Conservation (phyloP, 768 basidiomycete genomes). For the Clathrus columnatus region DNA sequence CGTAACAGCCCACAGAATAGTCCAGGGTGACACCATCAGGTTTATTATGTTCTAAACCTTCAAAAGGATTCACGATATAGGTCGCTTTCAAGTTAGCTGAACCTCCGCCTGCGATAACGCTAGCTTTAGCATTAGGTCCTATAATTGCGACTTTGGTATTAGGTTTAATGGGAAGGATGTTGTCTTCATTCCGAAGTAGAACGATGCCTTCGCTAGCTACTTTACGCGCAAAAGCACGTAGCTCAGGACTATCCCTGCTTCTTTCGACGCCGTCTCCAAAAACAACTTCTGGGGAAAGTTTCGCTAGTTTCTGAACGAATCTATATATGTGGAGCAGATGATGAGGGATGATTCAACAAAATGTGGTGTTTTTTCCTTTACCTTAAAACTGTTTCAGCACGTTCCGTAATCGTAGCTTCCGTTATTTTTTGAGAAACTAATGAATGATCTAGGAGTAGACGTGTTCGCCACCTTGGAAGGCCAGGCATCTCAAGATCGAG, state of each 20-base stretch:
- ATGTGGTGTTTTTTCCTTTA: conserved; percentile 14
- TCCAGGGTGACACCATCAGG: conserved; percentile 41
- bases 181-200: conserved; percentile 51
- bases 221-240: conserved; percentile 46
- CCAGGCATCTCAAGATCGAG: conserved; percentile 60
- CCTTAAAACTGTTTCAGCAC: conserved; percentile 27
- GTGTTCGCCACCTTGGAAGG: conserved; percentile 32
- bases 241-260: conserved; percentile 48
- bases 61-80: conserved; percentile 69
- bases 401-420: conserved; percentile 37
- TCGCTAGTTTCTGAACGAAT: conserved; percentile 62
- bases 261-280: conserved; percentile 62
- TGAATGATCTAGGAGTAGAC: conserved; percentile 29
- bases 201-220: conserved; percentile 58
- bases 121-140: conserved; percentile 58
- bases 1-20: conserved; percentile 58
- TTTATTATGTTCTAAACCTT: conserved; percentile 47
- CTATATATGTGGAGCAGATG: conserved; percentile 24
- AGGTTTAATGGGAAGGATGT: conserved; percentile 44
- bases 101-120: conserved; percentile 68
- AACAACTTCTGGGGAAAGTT: conserved; percentile 56
- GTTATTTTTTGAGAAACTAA: conserved; percentile 44
- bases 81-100: conserved; percentile 65
- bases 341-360: neutral
- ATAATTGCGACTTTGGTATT: conserved; percentile 46